A percentile compares a stretch with the other conserved stretches of the same genome.
phyloP scores from a whole-genome alignment of 2,329 filamentous ascomycete genomes.

The Penicillium sp. region DNA sequence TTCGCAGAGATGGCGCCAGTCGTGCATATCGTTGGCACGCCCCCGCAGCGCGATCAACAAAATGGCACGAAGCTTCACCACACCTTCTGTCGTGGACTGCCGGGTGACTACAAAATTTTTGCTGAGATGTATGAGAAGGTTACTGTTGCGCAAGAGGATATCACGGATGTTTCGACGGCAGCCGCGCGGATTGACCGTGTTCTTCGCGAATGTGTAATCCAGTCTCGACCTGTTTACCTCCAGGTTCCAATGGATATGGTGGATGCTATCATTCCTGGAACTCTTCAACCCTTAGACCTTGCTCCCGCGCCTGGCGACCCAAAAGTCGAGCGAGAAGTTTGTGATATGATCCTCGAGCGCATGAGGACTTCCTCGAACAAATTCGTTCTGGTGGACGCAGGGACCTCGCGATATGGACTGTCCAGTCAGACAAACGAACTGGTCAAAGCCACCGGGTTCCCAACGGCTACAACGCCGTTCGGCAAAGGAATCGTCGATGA shows the following conservation, averaged over 20 bases:
- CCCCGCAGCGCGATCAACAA: conserved; percentile 49
- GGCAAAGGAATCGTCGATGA: conserved; percentile 56
- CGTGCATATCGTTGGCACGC: conserved; percentile 61
- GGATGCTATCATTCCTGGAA: conserved; percentile 20
- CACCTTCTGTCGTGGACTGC: conserved; percentile 57
- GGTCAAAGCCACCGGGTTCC: conserved; percentile 45
- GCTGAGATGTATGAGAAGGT: conserved; percentile 52
- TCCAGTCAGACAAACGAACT: neutral
- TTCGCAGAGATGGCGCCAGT: conserved; percentile 73
- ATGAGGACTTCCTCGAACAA: conserved; percentile 51
- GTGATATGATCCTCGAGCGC: conserved; percentile 36
- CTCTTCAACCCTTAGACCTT: conserved; percentile 2
- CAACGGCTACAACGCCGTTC: conserved; percentile 50
- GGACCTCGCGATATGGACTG: conserved; percentile 44
- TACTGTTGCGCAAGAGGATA: conserved; percentile 51
- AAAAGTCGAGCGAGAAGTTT: conserved; percentile 24
- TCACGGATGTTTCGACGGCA: conserved; percentile 49
- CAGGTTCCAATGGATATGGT: conserved; percentile 59
- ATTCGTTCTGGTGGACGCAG: conserved; percentile 55
- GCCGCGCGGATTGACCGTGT: conserved; percentile 55
- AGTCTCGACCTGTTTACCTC: conserved; percentile 59
- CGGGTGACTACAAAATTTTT: conserved; percentile 55
- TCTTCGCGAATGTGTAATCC: conserved; percentile 54
- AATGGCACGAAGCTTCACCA: conserved; percentile 60
- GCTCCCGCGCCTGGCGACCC: neutral